Percentiles rank a stretch among this genome's conserved stretches.
Conservation (phyloP, 495 filamentous ascomycete species). For the Penicillium ucsense region DNA sequence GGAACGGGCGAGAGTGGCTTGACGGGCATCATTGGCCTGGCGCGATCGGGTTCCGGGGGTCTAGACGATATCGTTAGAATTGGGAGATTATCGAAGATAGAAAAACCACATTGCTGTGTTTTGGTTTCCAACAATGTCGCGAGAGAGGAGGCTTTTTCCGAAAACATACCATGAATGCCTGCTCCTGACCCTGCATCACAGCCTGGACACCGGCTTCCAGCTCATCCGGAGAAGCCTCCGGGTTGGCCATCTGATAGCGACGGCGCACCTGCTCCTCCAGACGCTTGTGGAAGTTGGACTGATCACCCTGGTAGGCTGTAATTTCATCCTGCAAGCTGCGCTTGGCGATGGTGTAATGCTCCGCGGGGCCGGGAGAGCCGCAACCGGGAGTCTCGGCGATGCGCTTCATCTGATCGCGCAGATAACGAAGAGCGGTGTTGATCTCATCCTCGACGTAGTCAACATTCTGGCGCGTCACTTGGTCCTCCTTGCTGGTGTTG, state of each 20-base stretch:
- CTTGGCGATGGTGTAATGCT: constrained; percentile 65
- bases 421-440: constrained; percentile 66
- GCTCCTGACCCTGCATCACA: constrained; percentile 53
- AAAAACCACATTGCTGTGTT: not conserved
- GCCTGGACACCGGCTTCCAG: constrained; percentile 66
- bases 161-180: constrained; percentile 56
- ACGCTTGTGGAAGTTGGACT: constrained; percentile 65
- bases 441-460: constrained; percentile 69
- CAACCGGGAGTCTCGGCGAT: constrained; percentile 73
- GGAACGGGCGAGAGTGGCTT: constrained; percentile 73
- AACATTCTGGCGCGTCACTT: constrained; percentile 30
- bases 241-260: constrained; percentile 81
- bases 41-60: constrained; percentile 62
- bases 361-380: constrained; percentile 53
- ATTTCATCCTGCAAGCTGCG: constrained; percentile 69
- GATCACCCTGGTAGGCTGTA: constrained; percentile 66
- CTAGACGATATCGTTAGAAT: constrained; percentile 24
- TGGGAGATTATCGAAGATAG: not conserved
- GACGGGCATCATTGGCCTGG: constrained; percentile 66
- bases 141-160: not conserved
- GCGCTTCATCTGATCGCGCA: constrained; percentile 63
- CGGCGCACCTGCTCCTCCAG: constrained; percentile 74
- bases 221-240: constrained; percentile 74
- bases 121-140: no score
- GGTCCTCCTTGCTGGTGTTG: constrained; percentile 36